phyloP scores from a whole-genome alignment of 371 early-diverging fungal genomes.

The Lichtheimia corymbifera region DNA sequence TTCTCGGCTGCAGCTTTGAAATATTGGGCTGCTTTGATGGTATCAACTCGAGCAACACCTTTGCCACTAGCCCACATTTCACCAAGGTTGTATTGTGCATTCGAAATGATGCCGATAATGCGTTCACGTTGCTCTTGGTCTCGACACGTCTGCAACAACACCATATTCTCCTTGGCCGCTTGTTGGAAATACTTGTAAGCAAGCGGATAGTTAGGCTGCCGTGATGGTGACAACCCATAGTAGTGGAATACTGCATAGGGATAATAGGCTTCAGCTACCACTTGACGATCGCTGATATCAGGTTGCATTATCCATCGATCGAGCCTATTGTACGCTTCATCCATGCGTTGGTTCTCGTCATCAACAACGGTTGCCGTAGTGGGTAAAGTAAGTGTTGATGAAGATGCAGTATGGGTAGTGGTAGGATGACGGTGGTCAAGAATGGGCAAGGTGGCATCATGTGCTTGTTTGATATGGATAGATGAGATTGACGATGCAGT shows the following conservation, averaged over 20 bases:
- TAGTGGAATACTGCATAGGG: constrained; percentile 10
- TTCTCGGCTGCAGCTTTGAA: constrained; percentile 17
- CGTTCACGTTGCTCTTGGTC: not conserved
- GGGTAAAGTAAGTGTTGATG: too few species aligned
- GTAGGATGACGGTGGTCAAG: too few species aligned
- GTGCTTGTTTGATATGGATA: constrained; percentile 9
- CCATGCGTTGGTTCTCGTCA: too few species aligned
- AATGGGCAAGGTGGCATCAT: not conserved
- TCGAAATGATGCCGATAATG: not conserved
- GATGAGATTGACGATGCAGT: constrained; percentile 16
- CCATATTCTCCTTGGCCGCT: constrained; percentile 6
- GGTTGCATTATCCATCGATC: too few species aligned
- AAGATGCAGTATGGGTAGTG: too few species aligned
- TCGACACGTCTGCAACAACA: not conserved
- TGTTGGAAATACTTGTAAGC: constrained; percentile 13
- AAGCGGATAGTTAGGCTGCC: constrained; percentile 8
- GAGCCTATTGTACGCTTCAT: too few species aligned
- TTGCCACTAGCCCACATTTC: constrained; percentile 8
- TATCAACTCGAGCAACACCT: not conserved
- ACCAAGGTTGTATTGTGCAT: constrained; percentile 15
- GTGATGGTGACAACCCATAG: constrained; percentile 7
- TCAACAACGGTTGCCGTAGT: too few species aligned
- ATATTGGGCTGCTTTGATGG: constrained; percentile 4
- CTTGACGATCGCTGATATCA: too few species aligned
- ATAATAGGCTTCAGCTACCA: constrained; percentile 11